Percentiles rank a stretch among this genome's conserved stretches.
Conservation (phyloP, 176 grass and related monocot genomes). For the Areca catechu region DNA sequence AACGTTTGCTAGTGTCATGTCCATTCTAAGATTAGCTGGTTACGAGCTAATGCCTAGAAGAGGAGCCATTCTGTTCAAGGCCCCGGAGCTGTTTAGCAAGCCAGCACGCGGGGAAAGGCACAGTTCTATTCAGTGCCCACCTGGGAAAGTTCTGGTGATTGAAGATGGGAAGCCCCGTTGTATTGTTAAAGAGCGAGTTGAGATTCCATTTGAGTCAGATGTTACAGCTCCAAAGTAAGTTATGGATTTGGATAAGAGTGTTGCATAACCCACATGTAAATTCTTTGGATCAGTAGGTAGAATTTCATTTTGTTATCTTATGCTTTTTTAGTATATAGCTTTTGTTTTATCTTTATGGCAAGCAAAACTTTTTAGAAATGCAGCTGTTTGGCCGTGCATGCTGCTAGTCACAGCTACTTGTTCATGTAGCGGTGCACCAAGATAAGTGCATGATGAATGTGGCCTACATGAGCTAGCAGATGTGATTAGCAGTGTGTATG, state of each 20-base stretch:
- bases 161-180: constrained; percentile 54
- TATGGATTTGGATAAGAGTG: constrained; percentile 63
- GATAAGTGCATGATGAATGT: too few species aligned
- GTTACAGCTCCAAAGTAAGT: constrained; percentile 38
- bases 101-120: background rate
- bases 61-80: constrained; percentile 6
- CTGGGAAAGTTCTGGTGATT: constrained; percentile 47
- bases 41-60: constrained; percentile 31
- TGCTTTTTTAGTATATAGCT: too few species aligned
- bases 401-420: too few species aligned
- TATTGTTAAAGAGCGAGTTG: constrained; percentile 69
- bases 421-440: too few species aligned
- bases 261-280: too few species aligned
- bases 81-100: too few species aligned
- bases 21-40: constrained; percentile 47
- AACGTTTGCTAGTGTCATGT: constrained; percentile 42
- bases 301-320: too few species aligned
- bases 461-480: fast-evolving
- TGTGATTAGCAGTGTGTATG: too few species aligned
- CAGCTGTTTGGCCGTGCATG: too few species aligned
- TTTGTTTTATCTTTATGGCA: too few species aligned
- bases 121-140: constrained; percentile 31
- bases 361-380: too few species aligned
- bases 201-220: constrained; percentile 51
- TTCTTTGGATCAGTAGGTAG: too few species aligned